Base-by-base conservation (phyloP, 2,329 filamentous ascomycete species). In the Xylaria sp. region DNA sequence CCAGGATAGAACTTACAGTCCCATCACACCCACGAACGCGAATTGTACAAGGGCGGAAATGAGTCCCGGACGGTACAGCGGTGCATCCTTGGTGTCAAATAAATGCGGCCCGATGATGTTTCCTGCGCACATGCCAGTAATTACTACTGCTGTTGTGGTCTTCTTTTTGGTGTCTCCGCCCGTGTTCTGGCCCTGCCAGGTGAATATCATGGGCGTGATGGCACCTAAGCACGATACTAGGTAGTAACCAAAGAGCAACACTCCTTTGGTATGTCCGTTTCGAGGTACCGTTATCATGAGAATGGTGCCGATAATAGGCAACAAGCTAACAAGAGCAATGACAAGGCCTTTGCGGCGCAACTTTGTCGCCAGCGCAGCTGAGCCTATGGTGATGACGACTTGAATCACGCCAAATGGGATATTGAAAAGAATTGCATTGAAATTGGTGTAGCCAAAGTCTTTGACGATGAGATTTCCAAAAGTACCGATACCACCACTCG, bases 91-190 rank as follows among this genome's bases (percentile, higher is more conserved):
- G 0, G 86, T 85, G 28, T 83, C 87, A 78, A 89, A 91, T 1
- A 91, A 78, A 63, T 87, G 85, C 0, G 89, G 89, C 0, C 89
- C 89, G n/a, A 90, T 81, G 52, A 90, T 86, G 71, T 91, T 91
- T 8, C 89, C 89, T 1, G 85, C 84, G 59, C 86, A 88, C 71
- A 87, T 85, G 7, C 88, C 88, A 30, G 90, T 81, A 70, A 91
- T 89, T 3, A 90, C 78, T 15, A 88, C 83, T 1, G 82, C 87
- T 0, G 88, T 90, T 0, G 86, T 90, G 2, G 87, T 84, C 74
- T 91, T 91, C 68, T 88, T 85, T 76, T 91, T 91, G 0, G 89
- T 91, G 67, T 91, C 88, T 0, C 89, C 89, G 1, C 83, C 89
- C 0, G 89, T 88, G 70, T 89, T 89, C 59, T 87, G 85, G 0